Conservation (phyloP, 768 basidiomycete species). For the Lentinula edodes region DNA sequence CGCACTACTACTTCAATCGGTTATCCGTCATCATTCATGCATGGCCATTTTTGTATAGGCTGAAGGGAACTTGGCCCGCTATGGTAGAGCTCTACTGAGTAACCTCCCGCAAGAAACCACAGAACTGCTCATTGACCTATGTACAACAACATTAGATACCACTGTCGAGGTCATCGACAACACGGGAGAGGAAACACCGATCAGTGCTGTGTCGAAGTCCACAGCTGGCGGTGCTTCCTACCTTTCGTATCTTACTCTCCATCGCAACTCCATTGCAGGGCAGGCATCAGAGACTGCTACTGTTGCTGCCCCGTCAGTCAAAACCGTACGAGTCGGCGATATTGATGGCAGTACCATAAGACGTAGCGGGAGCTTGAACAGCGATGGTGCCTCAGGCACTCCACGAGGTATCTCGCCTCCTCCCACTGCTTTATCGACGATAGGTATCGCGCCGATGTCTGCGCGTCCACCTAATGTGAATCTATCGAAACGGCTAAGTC, state of each 20-base stretch:
- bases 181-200: conserved; percentile 18
- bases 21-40: background rate
- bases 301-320: conserved; percentile 41
- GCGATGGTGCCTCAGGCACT: conserved; percentile 31
- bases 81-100: conserved; percentile 81
- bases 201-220: conserved; percentile 16
- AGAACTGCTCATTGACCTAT: conserved; percentile 85
- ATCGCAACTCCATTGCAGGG: conserved; percentile 42
- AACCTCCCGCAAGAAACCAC: conserved; percentile 87
- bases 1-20: conserved; percentile 1
- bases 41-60: conserved; percentile 42
- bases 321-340: conserved; percentile 35
- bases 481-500: conserved; percentile 61
- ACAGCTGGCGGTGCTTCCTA: conserved; percentile 51
- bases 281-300: conserved; percentile 35
- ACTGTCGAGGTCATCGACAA: conserved; percentile 32
- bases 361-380: conserved; percentile 40
- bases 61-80: conserved; percentile 79
- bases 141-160: conserved; percentile 62
- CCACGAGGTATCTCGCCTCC: conserved; percentile 18
- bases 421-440: conserved; percentile 16
- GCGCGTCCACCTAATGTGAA: conserved; percentile 19
- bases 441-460: conserved; percentile 9
- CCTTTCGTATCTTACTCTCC: conserved; percentile 75
- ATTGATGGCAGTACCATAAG: conserved; percentile 24